Conservation (phyloP, 2,329 filamentous ascomycete species). For the Didymella glomerata region DNA sequence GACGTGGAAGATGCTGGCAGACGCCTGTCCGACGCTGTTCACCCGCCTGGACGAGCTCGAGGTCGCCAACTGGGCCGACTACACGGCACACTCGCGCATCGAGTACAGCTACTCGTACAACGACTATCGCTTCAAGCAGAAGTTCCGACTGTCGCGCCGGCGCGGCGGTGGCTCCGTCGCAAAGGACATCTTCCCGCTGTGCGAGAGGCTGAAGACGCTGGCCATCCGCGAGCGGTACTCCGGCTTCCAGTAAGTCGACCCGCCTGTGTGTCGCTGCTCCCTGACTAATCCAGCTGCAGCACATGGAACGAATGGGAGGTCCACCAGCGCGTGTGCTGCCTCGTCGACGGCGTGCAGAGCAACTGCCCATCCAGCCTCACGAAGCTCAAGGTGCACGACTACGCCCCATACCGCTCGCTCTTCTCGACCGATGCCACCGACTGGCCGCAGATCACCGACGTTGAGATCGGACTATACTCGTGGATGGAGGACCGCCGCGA, state of each 20-base stretch:
- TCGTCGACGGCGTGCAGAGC: constrained; percentile 44
- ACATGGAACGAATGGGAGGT: constrained; percentile 52
- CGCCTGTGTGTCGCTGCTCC: background rate
- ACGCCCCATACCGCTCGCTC: constrained; percentile 47
- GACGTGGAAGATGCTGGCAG: constrained; percentile 48
- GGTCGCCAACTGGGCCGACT: constrained; percentile 51
- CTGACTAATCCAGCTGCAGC: constrained; percentile 25
- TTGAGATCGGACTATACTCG: constrained; percentile 45
- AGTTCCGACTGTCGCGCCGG: constrained; percentile 47
- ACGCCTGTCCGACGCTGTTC: constrained; percentile 45
- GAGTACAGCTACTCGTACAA: constrained; percentile 50
- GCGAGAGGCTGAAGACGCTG: constrained; percentile 43
- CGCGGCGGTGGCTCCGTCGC: constrained; percentile 47
- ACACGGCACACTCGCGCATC: constrained; percentile 47
- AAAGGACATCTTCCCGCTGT: constrained; percentile 44
- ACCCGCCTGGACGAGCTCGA: constrained; percentile 45
- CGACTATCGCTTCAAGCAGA: constrained; percentile 49
- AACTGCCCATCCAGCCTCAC: constrained; percentile 44
- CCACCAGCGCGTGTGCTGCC: constrained; percentile 49
- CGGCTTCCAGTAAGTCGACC: constrained; percentile 38
- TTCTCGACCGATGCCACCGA: constrained; percentile 45
- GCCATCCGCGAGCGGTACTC: constrained; percentile 47
- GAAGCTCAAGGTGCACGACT: constrained; percentile 47
- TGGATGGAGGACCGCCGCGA: constrained; percentile 51
- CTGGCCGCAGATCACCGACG: constrained; percentile 42